A percentile compares a stretch with the other conserved stretches of the same genome.
Conservation (phyloP, 2,329 filamentous ascomycete species). For the Fusarium chaquense region DNA sequence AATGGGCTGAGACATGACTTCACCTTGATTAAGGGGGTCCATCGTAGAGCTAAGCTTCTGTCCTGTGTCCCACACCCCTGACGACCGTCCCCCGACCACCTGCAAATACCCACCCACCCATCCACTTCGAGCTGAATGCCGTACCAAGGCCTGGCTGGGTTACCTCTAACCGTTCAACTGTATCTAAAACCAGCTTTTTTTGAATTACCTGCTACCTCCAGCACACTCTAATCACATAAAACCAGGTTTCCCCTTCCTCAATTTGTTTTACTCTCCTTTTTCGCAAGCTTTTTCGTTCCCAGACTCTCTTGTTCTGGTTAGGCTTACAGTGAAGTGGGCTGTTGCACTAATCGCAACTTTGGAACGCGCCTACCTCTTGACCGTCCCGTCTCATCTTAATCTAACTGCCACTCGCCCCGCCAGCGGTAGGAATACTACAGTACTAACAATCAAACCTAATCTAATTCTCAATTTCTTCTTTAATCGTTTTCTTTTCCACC, state of each 20-base stretch:
- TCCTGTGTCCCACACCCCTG: constrained; percentile 32
- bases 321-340: not conserved
- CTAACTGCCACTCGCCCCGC: constrained; percentile 37
- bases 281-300: constrained; percentile 20
- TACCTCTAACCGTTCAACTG: constrained; percentile 13
- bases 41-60: constrained; percentile 35
- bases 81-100: constrained; percentile 7
- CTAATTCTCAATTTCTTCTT: constrained; percentile 19
- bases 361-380: constrained; percentile 28
- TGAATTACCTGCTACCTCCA: not conserved
- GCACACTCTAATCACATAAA: constrained; percentile 39
- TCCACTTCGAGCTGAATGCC: constrained; percentile 23
- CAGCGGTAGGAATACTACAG: constrained; percentile 4
- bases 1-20: constrained; percentile 50
- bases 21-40: constrained; percentile 37
- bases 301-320: constrained; percentile 2
- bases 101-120: constrained; percentile 18
- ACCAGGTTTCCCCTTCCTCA: constrained; percentile 1
- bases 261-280: not conserved
- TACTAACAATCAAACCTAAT: constrained; percentile 4
- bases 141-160: not conserved
- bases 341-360: constrained; percentile 7
- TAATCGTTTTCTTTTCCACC: constrained; percentile 12
- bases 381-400: constrained; percentile 35
- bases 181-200: constrained; percentile 36